Evolutionary conservation across 106 monocot species (phyloP).

Genomic region (Amphibolis antarctica): DNA sequence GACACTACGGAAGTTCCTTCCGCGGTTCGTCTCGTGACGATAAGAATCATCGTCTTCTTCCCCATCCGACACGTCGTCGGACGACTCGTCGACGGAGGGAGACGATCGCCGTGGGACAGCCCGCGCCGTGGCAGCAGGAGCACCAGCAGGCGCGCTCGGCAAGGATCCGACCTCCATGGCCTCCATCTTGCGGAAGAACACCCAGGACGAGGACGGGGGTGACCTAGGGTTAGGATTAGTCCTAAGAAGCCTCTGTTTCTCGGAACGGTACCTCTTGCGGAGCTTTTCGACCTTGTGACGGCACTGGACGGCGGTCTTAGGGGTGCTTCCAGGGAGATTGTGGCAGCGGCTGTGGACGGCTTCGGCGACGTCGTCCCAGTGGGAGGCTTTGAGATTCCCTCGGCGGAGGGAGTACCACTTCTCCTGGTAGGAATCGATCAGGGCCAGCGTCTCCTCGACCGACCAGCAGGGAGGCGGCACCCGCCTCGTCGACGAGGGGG

Average conservation of each 20-base stretch:
- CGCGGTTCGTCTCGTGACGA: neutral
- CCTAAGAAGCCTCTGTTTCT: slow-evolving; percentile 30
- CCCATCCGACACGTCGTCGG: slow-evolving; percentile 1
- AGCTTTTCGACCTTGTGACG: slow-evolving; percentile 99
- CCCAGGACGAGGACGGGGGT: slow-evolving; percentile 52
- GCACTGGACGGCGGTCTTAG: slow-evolving; percentile 94
- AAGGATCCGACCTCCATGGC: slow-evolving; percentile 32
- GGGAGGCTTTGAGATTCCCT: slow-evolving; percentile 61
- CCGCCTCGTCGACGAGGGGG: slow-evolving; percentile 26
- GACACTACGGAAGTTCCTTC: slow-evolving; percentile 14
- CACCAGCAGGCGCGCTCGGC: neutral
- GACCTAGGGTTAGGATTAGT: slow-evolving; percentile 9
- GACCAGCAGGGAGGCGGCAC: slow-evolving; percentile 91
- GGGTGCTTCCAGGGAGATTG: neutral
- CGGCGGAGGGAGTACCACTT: slow-evolving; percentile 72
- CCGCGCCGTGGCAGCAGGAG: neutral
- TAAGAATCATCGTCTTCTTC: slow-evolving; percentile 27
- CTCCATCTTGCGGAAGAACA: slow-evolving; percentile 53
- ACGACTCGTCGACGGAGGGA: neutral
- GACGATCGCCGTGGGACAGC: neutral
- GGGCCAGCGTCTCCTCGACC: slow-evolving; percentile 75
- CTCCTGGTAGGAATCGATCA: slow-evolving; percentile 70
- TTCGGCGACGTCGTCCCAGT: slow-evolving; percentile 84
- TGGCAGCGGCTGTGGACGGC: slow-evolving; percentile 23
- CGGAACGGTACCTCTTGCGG: slow-evolving; percentile 81